Percentiles rank a stretch among this genome's conserved stretches.
Conservation (phyloP, 352 stramenopile species). For the Phytophthora kernoviae region DNA sequence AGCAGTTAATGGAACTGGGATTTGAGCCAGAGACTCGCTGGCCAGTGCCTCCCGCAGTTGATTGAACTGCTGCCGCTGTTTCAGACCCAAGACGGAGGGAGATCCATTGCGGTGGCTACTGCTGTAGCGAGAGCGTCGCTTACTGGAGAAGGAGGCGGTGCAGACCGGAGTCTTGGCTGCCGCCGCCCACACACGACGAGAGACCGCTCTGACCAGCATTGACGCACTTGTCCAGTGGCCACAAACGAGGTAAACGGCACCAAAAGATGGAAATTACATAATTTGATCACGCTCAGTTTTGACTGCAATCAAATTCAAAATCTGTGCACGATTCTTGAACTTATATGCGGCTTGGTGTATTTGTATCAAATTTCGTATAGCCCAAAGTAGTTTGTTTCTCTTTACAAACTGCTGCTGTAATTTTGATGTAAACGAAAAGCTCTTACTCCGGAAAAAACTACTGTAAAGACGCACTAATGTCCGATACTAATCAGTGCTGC, state of each 20-base stretch:
- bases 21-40: conserved; percentile 21
- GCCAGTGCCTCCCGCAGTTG: conserved; percentile 38
- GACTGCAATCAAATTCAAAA: no score
- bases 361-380: no score
- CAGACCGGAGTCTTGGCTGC: not conserved
- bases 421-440: no score
- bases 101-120: conserved; percentile 4
- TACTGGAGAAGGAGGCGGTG: conserved; percentile 40
- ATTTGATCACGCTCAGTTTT: no score
- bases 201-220: conserved; percentile 15
- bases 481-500: no score
- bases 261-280: no score
- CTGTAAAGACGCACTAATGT: no score
- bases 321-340: no score
- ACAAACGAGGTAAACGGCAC: not conserved
- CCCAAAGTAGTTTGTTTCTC: no score
- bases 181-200: conserved; percentile 3
- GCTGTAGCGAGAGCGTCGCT: conserved; percentile 32
- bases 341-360: no score
- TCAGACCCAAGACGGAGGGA: conserved; percentile 37
- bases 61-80: conserved; percentile 54
- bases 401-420: no score
- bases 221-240: not conserved
- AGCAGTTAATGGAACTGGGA: conserved; percentile 16
- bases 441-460: no score